A percentile compares a stretch with the other conserved stretches of the same genome.
Evolutionary conservation across 75 land plant genomes (phyloP).

Genomic region (Pseudotsuga menziesii): DNA sequence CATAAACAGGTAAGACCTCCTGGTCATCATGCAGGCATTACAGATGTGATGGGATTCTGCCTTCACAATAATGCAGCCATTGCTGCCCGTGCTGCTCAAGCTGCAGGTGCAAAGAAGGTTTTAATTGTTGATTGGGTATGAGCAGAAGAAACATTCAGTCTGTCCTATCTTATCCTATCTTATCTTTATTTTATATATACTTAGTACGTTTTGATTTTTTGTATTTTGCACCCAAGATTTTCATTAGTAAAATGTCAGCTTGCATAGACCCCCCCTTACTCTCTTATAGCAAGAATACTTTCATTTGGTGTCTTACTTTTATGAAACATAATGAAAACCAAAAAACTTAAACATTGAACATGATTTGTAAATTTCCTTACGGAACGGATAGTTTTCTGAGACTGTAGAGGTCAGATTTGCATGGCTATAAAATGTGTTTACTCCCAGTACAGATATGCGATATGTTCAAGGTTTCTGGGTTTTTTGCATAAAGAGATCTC

Average conservation of each 20-base stretch:
- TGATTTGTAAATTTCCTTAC: background rate
- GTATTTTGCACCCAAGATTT: background rate
- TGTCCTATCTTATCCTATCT: background rate
- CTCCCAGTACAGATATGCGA: background rate
- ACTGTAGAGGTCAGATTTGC: background rate
- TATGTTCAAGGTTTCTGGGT: background rate
- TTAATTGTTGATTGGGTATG: slow-evolving; percentile 95
- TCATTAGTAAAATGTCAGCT: background rate
- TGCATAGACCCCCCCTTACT: background rate
- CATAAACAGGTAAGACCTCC: slow-evolving; percentile 89
- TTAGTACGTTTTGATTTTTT: background rate
- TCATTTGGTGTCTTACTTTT: background rate
- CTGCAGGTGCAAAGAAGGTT: slow-evolving; percentile 87
- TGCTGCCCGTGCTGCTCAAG: slow-evolving; percentile 83
- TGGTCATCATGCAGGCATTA: slow-evolving; percentile 95
- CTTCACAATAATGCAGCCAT: slow-evolving; percentile 97
- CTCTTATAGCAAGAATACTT: background rate
- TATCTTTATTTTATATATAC: slow-evolving; percentile 7
- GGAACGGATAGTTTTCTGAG: background rate
- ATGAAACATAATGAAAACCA: too few species aligned
- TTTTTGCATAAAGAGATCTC: background rate
- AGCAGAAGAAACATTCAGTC: background rate
- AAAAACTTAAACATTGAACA: background rate
- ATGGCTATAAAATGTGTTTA: background rate
- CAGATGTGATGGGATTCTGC: slow-evolving; percentile 89